Evolutionary conservation across 148 eudicot genomes (phyloP), one percentile per base, ranked within the genome.

Genomic region (Oxyria digyna): DNA sequence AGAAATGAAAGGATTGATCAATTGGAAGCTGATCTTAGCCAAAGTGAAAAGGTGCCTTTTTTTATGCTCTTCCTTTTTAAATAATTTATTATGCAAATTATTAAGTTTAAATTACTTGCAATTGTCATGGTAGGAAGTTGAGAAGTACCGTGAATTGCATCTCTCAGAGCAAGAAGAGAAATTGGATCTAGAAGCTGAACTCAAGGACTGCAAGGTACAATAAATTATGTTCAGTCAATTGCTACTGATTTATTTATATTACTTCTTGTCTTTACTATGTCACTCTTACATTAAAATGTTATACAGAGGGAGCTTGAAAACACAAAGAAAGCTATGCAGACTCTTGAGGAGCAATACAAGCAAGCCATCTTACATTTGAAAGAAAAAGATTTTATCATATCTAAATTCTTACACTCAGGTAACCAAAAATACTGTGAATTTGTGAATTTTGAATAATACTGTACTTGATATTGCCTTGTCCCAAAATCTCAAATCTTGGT

Each of bases 1-100:
- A 81, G 74, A 59, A 81, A 37, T 71, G 91, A 85, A 72, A 92
- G 74, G 82, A 85, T 92, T 77, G 96, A 92, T 76, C 86, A 84
- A 74, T 72, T 92, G 81, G 91, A 89, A 83, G 75, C 74, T 74
- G 93, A 89, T 76, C 83, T 92, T 37, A 76, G 72, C 40, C 81
- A 67, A 67, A 80, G 89, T 46, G 73, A 75, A 77, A 85, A 87
- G 92, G 96, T 88, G 73, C 38, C 24, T 0, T 32, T 55, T 62
- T 26, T 63, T 10, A 24, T 46, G 20, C 69, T 62, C 24, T 74
- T 49, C 31, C 31, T 59, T 15, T 15, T 11, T 6, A 35, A 40
- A 45, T 70, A 29, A 18, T 66, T 63, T 29, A 18, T 18, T 48
- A 32, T 35, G 52, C 24, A 59, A 23, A 49, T 67, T 15, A 59